A percentile compares a stretch with the other conserved stretches of the same genome.
Evolutionary conservation across 1,284 basidiomycete species (phyloP).

Genomic region (Tilletia setariae): DNA sequence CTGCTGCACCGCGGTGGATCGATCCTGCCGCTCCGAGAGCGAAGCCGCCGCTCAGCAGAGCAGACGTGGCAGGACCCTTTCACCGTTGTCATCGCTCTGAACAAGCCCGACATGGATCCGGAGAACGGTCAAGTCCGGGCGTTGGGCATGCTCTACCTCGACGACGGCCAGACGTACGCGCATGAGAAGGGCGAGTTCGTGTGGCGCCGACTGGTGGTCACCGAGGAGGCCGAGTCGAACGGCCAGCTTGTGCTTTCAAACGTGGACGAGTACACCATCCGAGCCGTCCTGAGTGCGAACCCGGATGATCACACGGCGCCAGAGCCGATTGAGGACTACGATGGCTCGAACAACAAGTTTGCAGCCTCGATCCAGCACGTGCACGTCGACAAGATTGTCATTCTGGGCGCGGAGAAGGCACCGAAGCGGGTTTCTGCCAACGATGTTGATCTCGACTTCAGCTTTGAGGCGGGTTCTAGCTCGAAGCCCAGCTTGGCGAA

Average conservation of each 20-base stretch:
- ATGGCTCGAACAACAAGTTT: constrained; percentile 32
- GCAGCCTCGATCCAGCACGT: constrained; percentile 36
- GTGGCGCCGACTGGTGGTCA: constrained; percentile 55
- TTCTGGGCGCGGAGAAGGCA: constrained; percentile 41
- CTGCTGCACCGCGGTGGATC: constrained; percentile 87
- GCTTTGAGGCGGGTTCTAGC: background rate
- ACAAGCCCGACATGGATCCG: constrained; percentile 55
- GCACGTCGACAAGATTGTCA: constrained; percentile 47
- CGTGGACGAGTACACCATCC: constrained; percentile 24
- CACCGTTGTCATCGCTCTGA: constrained; percentile 80
- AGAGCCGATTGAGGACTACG: constrained; percentile 10
- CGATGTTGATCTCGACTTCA: constrained; percentile 22
- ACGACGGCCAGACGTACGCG: constrained; percentile 84
- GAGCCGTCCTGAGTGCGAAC: constrained; percentile 29
- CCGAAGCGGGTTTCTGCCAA: constrained; percentile 27
- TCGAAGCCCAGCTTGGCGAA: background rate
- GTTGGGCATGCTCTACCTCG: constrained; percentile 82
- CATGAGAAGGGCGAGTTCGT: constrained; percentile 76
- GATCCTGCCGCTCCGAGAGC: constrained; percentile 79
- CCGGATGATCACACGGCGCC: constrained; percentile 6
- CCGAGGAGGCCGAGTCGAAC: background rate
- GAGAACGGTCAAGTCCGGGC: constrained; percentile 57
- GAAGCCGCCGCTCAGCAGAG: constrained; percentile 77
- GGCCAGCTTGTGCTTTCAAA: constrained; percentile 2
- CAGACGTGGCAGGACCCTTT: constrained; percentile 90